Conservation (phyloP, 345 rosid species). For the Chamaenerion angustifolium region DNA sequence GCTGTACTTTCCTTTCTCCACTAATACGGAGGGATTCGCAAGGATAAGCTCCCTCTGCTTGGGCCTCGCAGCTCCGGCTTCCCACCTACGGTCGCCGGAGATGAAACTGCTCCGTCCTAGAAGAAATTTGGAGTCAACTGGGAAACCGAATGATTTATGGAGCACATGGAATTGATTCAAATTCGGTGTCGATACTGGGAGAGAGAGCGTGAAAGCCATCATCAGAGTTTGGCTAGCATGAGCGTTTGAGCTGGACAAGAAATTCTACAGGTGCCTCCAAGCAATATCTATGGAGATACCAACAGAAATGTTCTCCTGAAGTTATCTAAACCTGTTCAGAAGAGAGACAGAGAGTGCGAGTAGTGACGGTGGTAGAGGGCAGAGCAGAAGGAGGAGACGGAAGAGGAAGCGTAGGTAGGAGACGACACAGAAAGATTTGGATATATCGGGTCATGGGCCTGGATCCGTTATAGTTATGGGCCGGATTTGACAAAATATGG, state of each 20-base stretch:
- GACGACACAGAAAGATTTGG: background rate
- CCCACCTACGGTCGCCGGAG: slow-evolving; percentile 14
- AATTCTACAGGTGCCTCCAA: background rate
- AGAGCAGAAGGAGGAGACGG: background rate
- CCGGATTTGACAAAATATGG: background rate
- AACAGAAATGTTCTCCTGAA: slow-evolving; percentile 5
- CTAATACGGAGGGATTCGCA: slow-evolving; percentile 57
- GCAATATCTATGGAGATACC: slow-evolving; percentile 20
- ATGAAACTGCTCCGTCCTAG: slow-evolving; percentile 6
- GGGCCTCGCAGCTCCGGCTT: slow-evolving; percentile 20
- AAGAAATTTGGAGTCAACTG: slow-evolving; percentile 15
- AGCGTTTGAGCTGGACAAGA: slow-evolving; percentile 6
- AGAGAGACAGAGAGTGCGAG: background rate
- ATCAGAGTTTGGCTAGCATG: slow-evolving; percentile 15
- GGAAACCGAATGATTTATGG: background rate
- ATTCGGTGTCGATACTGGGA: slow-evolving; percentile 20
- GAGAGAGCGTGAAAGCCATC: slow-evolving; percentile 23
- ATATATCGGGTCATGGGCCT: slow-evolving; percentile 1
- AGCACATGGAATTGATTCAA: slow-evolving; percentile 19
- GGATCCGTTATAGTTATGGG: background rate
- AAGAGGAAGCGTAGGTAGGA: background rate
- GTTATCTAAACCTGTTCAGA: background rate
- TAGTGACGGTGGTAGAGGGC: background rate
- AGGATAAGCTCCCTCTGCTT: slow-evolving; percentile 54
- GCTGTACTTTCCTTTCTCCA: slow-evolving; percentile 88